Percentiles rank a stretch among this genome's conserved stretches.
These are phyloP conservation scores for Clavispora santaluciae DNA, from an alignment of 805 yeast genomes.

Conservation along the genomic window DNA sequence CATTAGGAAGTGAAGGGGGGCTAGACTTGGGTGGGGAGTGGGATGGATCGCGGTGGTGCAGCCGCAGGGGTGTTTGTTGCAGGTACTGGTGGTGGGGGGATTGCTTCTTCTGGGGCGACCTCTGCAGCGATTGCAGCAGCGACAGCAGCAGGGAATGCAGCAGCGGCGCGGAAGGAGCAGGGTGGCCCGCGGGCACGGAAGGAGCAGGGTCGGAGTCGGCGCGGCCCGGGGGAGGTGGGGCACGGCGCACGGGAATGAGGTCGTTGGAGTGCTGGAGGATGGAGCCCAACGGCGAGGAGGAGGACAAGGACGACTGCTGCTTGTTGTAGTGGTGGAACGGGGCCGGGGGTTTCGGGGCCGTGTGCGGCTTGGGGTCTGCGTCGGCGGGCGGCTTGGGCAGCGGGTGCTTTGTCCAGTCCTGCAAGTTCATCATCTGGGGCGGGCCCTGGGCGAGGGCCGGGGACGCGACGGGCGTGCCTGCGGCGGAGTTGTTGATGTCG, in stretches of 20 bases:
- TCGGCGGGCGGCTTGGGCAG: constrained; percentile 7
- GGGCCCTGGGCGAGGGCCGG: constrained; percentile 17
- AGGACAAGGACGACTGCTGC: constrained; percentile 15
- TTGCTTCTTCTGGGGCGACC: neutral
- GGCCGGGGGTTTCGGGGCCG: constrained; percentile 41
- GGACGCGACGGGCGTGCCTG: constrained; percentile 27
- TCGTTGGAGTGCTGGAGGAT: constrained; percentile 22
- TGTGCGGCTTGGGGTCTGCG: constrained; percentile 31
- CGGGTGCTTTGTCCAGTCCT: constrained; percentile 41
- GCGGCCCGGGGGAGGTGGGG: constrained; percentile 50
- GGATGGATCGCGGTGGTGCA: neutral
- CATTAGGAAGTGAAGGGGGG: constrained; percentile 25
- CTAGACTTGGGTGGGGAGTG: constrained; percentile 8
- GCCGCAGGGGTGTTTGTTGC: constrained; percentile 7
- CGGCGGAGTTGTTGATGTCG: constrained; percentile 40
- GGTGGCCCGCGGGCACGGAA: constrained; percentile 9
- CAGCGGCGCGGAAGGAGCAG: neutral
- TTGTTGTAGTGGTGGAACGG: constrained; percentile 34
- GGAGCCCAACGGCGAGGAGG: constrained; percentile 30
- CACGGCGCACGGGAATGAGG: constrained; percentile 47
- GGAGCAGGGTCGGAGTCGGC: constrained; percentile 3
- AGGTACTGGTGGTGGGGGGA: neutral
- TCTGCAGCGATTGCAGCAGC: neutral
- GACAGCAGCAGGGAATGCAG: neutral
- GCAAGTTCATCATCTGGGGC: constrained; percentile 24